Evolutionary conservation across 148 eudicot genomes (phyloP).

Genomic region (Chenopodium album): DNA sequence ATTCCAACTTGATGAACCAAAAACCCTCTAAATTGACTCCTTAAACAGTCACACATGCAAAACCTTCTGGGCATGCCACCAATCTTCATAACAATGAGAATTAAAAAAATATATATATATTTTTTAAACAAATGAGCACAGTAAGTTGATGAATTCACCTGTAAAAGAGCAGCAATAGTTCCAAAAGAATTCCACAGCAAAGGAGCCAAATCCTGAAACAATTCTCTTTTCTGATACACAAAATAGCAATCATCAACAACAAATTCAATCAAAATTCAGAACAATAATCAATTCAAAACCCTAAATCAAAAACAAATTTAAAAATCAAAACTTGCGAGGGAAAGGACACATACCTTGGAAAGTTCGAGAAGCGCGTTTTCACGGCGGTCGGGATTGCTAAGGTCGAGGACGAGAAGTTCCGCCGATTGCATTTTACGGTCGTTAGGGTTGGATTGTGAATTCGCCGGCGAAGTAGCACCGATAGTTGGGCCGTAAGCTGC

Average conservation of each 20-base stretch:
- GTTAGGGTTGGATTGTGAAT: conserved; percentile 30
- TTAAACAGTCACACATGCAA: too few species aligned
- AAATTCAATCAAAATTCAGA: neutral
- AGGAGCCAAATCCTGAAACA: conserved; percentile 94
- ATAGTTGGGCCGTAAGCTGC: conserved; percentile 33
- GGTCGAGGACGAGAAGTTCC: conserved; percentile 80
- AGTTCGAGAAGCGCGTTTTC: conserved; percentile 92
- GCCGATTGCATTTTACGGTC: conserved; percentile 79
- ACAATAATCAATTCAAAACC: neutral
- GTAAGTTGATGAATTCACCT: conserved; percentile 40
- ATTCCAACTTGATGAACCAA: too few species aligned
- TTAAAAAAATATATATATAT: too few species aligned
- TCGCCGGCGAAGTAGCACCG: conserved; percentile 11
- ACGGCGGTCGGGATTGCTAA: conserved; percentile 77
- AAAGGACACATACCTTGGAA: conserved; percentile 55
- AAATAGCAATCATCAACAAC: conserved; percentile 1
- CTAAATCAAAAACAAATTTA: neutral
- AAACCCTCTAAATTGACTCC: too few species aligned
- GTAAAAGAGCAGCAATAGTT: conserved; percentile 88
- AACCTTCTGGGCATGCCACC: too few species aligned
- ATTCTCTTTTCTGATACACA: conserved; percentile 64
- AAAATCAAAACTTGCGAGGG: neutral
- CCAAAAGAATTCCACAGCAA: conserved; percentile 94
- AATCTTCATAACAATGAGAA: too few species aligned
- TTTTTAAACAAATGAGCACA: too few species aligned